Percentiles rank a stretch among this genome's conserved stretches.
Evolutionary conservation across 2,329 filamentous ascomycete genomes (phyloP).

Genomic region (Penicillium verrucosum): DNA sequence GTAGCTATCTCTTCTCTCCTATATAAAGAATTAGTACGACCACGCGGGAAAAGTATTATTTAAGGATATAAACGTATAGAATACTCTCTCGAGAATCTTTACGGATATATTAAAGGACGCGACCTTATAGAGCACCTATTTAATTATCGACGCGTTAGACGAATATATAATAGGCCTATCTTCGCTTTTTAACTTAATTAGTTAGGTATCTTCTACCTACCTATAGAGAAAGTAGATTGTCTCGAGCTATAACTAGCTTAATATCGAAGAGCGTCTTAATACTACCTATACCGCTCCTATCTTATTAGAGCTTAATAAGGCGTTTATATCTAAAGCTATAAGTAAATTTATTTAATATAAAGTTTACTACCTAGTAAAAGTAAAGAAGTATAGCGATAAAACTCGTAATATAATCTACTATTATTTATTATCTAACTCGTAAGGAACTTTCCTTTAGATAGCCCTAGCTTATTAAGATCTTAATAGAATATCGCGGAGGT

Average conservation of each 20-base stretch:
- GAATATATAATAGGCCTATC: slow-evolving; percentile 36
- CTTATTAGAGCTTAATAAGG: too few species aligned
- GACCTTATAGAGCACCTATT: slow-evolving; percentile 21
- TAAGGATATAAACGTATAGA: slow-evolving; percentile 40
- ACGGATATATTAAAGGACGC: slow-evolving; percentile 40
- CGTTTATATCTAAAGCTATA: too few species aligned
- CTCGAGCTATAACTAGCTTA: too few species aligned
- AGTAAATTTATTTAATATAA: slow-evolving; percentile 8
- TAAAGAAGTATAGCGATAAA: slow-evolving; percentile 21
- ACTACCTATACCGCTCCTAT: too few species aligned
- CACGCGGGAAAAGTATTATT: slow-evolving; percentile 39
- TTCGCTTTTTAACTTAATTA: slow-evolving; percentile 39
- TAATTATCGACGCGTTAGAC: slow-evolving; percentile 51
- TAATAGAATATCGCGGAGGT: background rate
- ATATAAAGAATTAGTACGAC: slow-evolving; percentile 37
- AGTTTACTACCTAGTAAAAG: slow-evolving; percentile 14
- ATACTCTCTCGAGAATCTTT: slow-evolving; percentile 40
- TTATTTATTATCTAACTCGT: slow-evolving; percentile 27
- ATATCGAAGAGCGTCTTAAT: too few species aligned
- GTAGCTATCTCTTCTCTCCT: slow-evolving; percentile 31
- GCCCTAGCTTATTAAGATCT: slow-evolving; percentile 35
- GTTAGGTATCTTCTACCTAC: slow-evolving; percentile 9
- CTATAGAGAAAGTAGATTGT: too few species aligned
- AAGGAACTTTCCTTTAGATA: slow-evolving; percentile 42
- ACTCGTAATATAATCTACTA: slow-evolving; percentile 10